Evolutionary conservation across 257 asterid species (phyloP).

Genomic region (Leonotis leonurus): DNA sequence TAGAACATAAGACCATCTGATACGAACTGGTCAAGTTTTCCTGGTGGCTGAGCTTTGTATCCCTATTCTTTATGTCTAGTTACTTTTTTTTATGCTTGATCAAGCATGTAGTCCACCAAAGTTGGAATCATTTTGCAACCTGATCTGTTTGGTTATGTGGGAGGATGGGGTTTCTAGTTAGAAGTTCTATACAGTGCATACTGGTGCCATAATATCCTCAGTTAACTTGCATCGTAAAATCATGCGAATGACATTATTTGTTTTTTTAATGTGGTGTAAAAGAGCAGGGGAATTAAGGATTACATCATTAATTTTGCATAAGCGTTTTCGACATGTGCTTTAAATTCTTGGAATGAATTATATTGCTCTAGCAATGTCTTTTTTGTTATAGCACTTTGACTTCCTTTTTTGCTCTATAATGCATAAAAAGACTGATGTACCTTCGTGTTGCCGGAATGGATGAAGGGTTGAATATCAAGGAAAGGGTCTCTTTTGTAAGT

Average conservation of each 20-base stretch:
- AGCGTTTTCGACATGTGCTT: neutral
- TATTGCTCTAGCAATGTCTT: neutral
- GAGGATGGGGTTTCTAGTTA: neutral
- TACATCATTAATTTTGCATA: too few species aligned
- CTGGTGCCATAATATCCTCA: constrained; percentile 3
- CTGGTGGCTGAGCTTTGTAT: neutral
- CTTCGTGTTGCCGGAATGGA: constrained; percentile 92
- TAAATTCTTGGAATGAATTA: neutral
- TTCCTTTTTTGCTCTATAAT: constrained; percentile 1
- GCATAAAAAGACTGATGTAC: constrained; percentile 57
- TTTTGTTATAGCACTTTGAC: neutral
- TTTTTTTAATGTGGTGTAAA: neutral
- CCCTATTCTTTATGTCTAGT: neutral
- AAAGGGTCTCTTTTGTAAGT: constrained; percentile 83
- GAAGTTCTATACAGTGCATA: constrained; percentile 2
- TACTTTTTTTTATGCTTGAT: constrained; percentile 15
- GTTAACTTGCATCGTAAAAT: neutral
- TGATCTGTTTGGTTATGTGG: constrained; percentile 7
- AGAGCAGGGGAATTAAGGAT: neutral
- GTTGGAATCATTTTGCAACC: neutral
- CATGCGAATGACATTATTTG: constrained; percentile 1
- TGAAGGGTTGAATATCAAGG: constrained; percentile 74
- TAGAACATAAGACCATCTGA: neutral
- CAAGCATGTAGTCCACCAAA: constrained; percentile 11
- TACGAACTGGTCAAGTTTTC: constrained; percentile 15